Evolutionary conservation across 2,329 filamentous ascomycete genomes (phyloP).

Genomic region (Penicillium fuscoglaucum): DNA sequence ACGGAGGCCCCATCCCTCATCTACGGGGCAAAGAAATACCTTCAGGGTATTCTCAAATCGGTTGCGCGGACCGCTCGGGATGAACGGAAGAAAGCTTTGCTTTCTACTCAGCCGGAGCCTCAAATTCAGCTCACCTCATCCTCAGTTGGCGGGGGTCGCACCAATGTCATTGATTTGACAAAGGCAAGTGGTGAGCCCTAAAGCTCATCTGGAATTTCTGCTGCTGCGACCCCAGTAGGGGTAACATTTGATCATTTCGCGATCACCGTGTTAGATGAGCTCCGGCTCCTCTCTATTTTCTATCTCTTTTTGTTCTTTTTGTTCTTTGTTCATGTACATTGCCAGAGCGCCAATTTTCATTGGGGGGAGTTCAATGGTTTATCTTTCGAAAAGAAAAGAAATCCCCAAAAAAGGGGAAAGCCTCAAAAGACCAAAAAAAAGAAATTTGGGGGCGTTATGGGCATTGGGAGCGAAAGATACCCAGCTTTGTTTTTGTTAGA

Average conservation of each 20-base stretch:
- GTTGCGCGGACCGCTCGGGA: conserved; percentile 52
- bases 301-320: too few species aligned
- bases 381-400: neutral
- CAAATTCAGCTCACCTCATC: neutral
- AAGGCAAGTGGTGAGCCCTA: neutral
- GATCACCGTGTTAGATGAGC: neutral
- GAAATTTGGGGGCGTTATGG: neutral
- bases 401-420: neutral
- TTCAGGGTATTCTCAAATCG: conserved; percentile 57
- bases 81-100: conserved; percentile 32
- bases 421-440: neutral
- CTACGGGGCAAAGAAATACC: conserved; percentile 56
- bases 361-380: neutral
- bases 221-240: neutral
- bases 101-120: neutral
- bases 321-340: neutral
- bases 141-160: neutral
- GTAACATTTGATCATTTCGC: neutral
- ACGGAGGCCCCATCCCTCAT: conserved; percentile 57
- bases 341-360: neutral
- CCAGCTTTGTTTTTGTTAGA: neutral
- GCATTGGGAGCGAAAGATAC: conserved; percentile 10
- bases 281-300: neutral
- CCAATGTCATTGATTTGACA: neutral
- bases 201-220: neutral